Evolutionary conservation across 192 early-diverging fungal genomes (phyloP), one percentile per base, ranked within the genome.

Genomic region (Lobulomyces angularis): DNA sequence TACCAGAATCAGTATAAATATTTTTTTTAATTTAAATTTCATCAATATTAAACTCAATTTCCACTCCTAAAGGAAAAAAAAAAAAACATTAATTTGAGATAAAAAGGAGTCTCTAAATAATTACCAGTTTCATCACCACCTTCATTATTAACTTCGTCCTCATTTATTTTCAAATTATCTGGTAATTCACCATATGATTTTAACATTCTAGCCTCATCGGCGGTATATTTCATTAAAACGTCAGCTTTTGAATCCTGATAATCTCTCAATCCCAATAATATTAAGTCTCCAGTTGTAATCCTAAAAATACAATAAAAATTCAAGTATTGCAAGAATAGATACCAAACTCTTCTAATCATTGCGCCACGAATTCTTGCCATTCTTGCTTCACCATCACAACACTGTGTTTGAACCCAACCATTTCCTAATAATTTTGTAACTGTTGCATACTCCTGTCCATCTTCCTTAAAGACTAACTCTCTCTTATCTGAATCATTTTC

Each of bases 381-480:
- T 26, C 88, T 80, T 61, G 82, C 94, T 29, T 67, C 71, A 31
- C 86, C 88, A 58, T 94, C 89, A 48, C 83, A 77, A 60, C 90
- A 88, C 48, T 82, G 81, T 20, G 80, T 80, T 46, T 90, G 84
- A 37, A 95, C 60, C 59, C 88, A 88, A 32, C 90, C 90, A 66
- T 91, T 92, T 35, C 94, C 94, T 45, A 98, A 79, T 82, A 94
- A 87, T 63, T 94, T 94, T 24, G 71, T 60, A 27, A 95, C 94
- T 37, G 81, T 69, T 1, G 87, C 94, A 61, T 98, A 98, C 55
- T 95, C 94, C 71, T 98, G 94, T 24, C 85, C 88, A 54, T 95
- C 90, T 62, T 90, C 90, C 59, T 90, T 91, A 68, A 98, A 93
- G 38, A 88, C 74, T 43, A 98, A 66, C 61, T 98, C 94, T 50